A percentile compares a stretch with the other conserved stretches of the same genome.
These are phyloP conservation scores for Acacia pycnantha DNA, from an alignment of 331 rosid genomes.

Conservation along the genomic window DNA sequence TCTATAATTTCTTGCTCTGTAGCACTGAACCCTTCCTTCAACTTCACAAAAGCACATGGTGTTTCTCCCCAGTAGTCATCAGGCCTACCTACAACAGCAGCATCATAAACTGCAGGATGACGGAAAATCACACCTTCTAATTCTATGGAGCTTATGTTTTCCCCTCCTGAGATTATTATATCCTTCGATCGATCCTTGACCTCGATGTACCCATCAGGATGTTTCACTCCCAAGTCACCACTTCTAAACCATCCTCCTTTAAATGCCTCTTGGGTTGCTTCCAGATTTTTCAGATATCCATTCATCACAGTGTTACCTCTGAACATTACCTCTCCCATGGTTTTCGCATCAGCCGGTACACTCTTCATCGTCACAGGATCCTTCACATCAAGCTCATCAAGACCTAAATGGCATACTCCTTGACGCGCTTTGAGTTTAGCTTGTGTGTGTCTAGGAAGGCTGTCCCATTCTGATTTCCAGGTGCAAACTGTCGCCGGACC, in stretches of 20 bases:
- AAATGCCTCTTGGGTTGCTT: conserved; percentile 57
- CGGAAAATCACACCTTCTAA: conserved; percentile 53
- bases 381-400: conserved; percentile 54
- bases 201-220: conserved; percentile 62
- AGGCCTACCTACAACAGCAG: conserved; percentile 63
- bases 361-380: conserved; percentile 70
- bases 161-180: conserved; percentile 68
- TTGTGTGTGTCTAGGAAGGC: conserved; percentile 39
- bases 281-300: conserved; percentile 57
- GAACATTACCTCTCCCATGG: conserved; percentile 68
- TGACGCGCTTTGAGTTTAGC: conserved; percentile 60
- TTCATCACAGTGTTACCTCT: conserved; percentile 70
- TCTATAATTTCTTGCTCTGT: conserved; percentile 50
- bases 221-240: conserved; percentile 71
- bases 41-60: conserved; percentile 65
- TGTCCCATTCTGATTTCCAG: conserved; percentile 66
- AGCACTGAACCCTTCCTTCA: conserved; percentile 51
- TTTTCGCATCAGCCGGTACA: conserved; percentile 57
- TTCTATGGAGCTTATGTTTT: conserved; percentile 65
- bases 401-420: conserved; percentile 54
- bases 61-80: conserved; percentile 74
- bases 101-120: conserved; percentile 65
- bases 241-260: conserved; percentile 64
- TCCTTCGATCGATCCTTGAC: conserved; percentile 67
- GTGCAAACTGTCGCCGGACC: conserved; percentile 56